phyloP scores from a whole-genome alignment of 805 yeast species.

The Ogataea neopini region DNA sequence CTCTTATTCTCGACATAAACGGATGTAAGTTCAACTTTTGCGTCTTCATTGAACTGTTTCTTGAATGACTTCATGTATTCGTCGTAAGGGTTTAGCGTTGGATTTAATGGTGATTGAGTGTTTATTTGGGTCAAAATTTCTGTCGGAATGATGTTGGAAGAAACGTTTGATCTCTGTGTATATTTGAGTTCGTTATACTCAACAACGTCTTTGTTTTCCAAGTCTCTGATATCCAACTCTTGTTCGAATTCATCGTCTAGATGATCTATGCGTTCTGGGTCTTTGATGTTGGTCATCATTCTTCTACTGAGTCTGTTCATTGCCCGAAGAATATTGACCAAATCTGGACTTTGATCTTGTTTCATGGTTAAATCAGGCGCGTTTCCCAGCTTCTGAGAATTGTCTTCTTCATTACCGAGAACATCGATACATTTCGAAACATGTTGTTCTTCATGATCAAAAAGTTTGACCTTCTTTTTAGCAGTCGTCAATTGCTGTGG shows the following conservation, averaged over 20 bases:
- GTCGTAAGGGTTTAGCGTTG: slow-evolving; percentile 30
- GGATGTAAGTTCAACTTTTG: slow-evolving; percentile 26
- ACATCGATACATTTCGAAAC: slow-evolving; percentile 77
- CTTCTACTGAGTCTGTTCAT: slow-evolving; percentile 87
- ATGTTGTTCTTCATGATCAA: slow-evolving; percentile 40
- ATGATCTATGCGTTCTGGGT: slow-evolving; percentile 35
- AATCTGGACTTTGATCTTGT: slow-evolving; percentile 60
- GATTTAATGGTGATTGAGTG: slow-evolving; percentile 31
- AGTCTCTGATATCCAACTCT: slow-evolving; percentile 52
- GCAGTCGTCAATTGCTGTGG: slow-evolving; percentile 27
- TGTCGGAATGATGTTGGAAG: slow-evolving; percentile 28
- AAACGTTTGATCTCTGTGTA: slow-evolving; percentile 30
- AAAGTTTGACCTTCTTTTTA: slow-evolving; percentile 36
- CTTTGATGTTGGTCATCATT: slow-evolving; percentile 62
- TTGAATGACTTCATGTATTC: slow-evolving; percentile 25
- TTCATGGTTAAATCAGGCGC: slow-evolving; percentile 89
- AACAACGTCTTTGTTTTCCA: slow-evolving; percentile 47
- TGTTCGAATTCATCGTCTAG: slow-evolving; percentile 41
- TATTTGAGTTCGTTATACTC: slow-evolving; percentile 53
- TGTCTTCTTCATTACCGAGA: slow-evolving; percentile 79
- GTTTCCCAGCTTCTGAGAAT: slow-evolving; percentile 73
- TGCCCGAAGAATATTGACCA: slow-evolving; percentile 75
- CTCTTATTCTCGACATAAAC: slow-evolving; percentile 30
- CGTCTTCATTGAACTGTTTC: slow-evolving; percentile 21
- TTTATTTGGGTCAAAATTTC: slow-evolving; percentile 21